A percentile compares a stretch with the other conserved stretches of the same genome.
These are phyloP conservation scores for Tulasnella calospora DNA, from an alignment of 768 basidiomycete species.

Conservation along the genomic window DNA sequence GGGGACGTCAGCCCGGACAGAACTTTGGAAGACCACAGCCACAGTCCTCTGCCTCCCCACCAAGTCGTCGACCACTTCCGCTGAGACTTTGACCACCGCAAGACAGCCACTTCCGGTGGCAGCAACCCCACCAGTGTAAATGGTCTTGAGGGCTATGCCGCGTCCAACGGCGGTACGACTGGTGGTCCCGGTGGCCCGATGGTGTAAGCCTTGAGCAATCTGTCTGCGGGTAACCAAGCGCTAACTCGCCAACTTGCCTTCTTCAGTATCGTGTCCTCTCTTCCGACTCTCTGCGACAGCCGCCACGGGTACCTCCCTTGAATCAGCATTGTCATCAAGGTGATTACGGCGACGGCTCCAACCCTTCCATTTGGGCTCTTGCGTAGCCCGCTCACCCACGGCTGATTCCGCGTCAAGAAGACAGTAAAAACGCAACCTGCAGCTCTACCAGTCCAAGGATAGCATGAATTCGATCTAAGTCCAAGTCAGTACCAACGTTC, in stretches of 20 bases:
- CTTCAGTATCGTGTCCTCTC: conserved; percentile 19
- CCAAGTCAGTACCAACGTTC: no score
- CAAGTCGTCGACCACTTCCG: neutral
- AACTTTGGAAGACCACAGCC: neutral
- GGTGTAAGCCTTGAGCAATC: conserved; percentile 15
- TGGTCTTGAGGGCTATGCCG: conserved; percentile 24
- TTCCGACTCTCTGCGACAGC: conserved; percentile 26
- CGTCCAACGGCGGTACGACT: conserved; percentile 28
- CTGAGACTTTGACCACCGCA: neutral
- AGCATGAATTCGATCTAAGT: no score
- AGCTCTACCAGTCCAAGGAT: no score
- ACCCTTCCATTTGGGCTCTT: neutral
- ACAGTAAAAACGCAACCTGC: no score
- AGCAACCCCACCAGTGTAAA: neutral
- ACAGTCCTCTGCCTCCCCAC: neutral
- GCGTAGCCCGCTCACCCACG: no score
- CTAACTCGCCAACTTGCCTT: neutral
- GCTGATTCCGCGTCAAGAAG: no score
- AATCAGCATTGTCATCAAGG: no score
- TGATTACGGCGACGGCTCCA: neutral
- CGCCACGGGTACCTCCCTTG: conserved; percentile 26
- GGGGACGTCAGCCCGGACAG: no score
- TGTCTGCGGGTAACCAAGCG: neutral
- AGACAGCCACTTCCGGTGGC: neutral
- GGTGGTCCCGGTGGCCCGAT: conserved; percentile 27